phyloP scores from a whole-genome alignment of 1,284 basidiomycete genomes.

The Trametes polyzona region DNA sequence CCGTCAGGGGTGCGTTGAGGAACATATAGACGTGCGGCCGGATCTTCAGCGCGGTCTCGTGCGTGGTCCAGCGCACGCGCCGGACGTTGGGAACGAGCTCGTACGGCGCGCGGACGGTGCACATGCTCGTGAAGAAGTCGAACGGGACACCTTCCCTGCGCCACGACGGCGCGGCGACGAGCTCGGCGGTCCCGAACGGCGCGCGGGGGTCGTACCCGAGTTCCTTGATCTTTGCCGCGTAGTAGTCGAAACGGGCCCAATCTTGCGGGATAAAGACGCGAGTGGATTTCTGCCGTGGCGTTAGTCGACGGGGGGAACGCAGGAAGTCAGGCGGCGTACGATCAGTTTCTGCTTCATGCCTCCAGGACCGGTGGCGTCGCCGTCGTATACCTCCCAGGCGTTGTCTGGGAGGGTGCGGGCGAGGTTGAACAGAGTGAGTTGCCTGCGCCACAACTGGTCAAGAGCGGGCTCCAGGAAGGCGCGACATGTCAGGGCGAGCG shows the following conservation, averaged over 20 bases:
- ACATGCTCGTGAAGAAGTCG: neutral
- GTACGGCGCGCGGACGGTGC: slow-evolving; percentile 12
- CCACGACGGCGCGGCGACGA: neutral
- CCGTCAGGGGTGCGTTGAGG: slow-evolving; percentile 12
- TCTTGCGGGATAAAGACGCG: slow-evolving; percentile 13
- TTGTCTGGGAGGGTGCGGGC: slow-evolving; percentile 15
- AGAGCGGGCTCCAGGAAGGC: slow-evolving; percentile 21
- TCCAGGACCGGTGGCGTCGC: neutral
- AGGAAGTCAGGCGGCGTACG: neutral
- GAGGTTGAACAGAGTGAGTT: slow-evolving; percentile 15
- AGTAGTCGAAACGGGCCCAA: slow-evolving; percentile 16
- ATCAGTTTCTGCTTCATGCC: slow-evolving; percentile 9
- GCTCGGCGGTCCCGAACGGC: neutral
- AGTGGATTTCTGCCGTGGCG: slow-evolving; percentile 4
- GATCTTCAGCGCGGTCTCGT: slow-evolving; percentile 1
- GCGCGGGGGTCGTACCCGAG: slow-evolving; percentile 16
- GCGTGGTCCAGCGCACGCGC: slow-evolving; percentile 13
- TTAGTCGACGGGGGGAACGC: neutral
- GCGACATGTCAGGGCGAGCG: slow-evolving; percentile 16
- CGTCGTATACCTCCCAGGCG: slow-evolving; percentile 4
- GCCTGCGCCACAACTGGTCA: slow-evolving; percentile 21
- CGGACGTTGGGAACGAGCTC: slow-evolving; percentile 14
- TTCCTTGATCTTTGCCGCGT: slow-evolving; percentile 14
- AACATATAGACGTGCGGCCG: slow-evolving; percentile 14
- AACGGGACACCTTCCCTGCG: slow-evolving; percentile 5